Conservation (phyloP, 2,329 filamentous ascomycete genomes). For the Apiospora rasikravindrae region DNA sequence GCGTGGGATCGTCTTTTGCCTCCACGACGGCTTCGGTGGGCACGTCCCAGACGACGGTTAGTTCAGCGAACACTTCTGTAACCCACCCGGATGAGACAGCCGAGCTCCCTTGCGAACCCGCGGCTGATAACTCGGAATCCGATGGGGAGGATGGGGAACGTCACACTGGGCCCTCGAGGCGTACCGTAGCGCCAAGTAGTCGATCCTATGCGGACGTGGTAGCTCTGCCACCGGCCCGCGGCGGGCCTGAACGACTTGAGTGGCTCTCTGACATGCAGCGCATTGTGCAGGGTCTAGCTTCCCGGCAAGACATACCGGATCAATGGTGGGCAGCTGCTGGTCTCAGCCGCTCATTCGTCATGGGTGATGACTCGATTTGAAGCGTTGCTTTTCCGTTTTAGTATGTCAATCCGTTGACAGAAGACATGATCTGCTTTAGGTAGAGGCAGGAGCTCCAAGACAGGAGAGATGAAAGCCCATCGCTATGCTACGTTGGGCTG, state of each 20-base stretch:
- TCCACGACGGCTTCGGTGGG: conserved; percentile 61
- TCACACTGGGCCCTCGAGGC: conserved; percentile 22
- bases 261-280: conserved; percentile 69
- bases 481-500: not conserved
- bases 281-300: conserved; percentile 72
- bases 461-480: not conserved
- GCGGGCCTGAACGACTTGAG: conserved; percentile 40
- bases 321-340: conserved; percentile 81
- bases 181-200: conserved; percentile 23
- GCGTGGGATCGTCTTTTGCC: conserved; percentile 80
- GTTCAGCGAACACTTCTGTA: conserved; percentile 54
- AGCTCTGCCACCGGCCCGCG: conserved; percentile 37
- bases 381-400: not conserved
- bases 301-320: conserved; percentile 77
- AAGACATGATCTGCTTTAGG: not conserved
- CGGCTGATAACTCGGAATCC: conserved; percentile 60
- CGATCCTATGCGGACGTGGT: conserved; percentile 53
- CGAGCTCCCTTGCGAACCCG: conserved; percentile 56
- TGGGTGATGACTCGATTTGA: conserved; percentile 18
- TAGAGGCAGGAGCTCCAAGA: not conserved
- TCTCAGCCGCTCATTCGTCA: conserved; percentile 59
- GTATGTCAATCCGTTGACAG: not conserved
- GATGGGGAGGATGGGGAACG: conserved; percentile 49
- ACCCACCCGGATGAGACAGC: conserved; percentile 47
- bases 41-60: conserved; percentile 47